Percentiles rank a stretch among this genome's conserved stretches.
These are phyloP conservation scores for Eruca vesicaria DNA, from an alignment of 441 rosid genomes.

Conservation along the genomic window DNA sequence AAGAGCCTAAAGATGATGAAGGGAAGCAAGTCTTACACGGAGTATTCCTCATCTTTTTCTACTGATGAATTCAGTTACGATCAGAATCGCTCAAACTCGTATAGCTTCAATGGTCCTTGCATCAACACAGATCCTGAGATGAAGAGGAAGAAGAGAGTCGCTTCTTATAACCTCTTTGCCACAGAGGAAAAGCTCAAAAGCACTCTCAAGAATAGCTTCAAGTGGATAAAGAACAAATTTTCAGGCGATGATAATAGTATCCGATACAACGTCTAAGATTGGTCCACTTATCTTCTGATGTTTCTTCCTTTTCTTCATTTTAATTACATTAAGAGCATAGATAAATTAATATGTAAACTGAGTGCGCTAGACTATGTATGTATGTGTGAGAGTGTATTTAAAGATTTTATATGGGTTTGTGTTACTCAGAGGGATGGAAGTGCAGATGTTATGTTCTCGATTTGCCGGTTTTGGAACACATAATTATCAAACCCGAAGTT, in stretches of 20 bases:
- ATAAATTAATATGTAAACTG: constrained; percentile 23
- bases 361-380: constrained; percentile 7
- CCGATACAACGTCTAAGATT: constrained; percentile 34
- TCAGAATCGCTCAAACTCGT: constrained; percentile 49
- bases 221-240: constrained; percentile 89
- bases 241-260: constrained; percentile 38
- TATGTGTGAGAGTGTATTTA: not conserved
- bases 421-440: constrained; percentile 15
- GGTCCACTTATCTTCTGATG: not conserved
- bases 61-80: constrained; percentile 48
- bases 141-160: constrained; percentile 86
- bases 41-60: constrained; percentile 64
- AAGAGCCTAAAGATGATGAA: constrained; percentile 44
- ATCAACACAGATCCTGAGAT: constrained; percentile 67
- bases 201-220: constrained; percentile 71
- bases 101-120: constrained; percentile 74
- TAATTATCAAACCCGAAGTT: not conserved
- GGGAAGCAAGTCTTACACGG: constrained; percentile 78
- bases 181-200: constrained; percentile 78
- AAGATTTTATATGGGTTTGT: not conserved
- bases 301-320: not conserved
- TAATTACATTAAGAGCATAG: constrained; percentile 1
- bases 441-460: not conserved
- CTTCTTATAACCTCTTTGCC: constrained; percentile 72
- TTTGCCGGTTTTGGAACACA: not conserved